Conservation (phyloP, 495 filamentous ascomycete species). For the Aspergillus sclerotioniger region DNA sequence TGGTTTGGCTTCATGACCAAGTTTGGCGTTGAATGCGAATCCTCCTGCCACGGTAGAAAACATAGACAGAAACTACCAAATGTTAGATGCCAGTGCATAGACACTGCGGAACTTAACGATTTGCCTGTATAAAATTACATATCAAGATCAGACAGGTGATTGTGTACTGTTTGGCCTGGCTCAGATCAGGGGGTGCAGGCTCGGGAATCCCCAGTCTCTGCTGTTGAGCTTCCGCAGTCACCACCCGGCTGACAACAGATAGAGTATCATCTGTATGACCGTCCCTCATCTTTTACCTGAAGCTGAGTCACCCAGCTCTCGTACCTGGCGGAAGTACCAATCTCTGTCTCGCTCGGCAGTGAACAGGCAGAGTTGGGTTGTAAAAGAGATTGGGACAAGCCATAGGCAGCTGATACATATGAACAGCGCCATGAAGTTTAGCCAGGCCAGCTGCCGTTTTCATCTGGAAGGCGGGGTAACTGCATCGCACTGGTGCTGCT, state of each 20-base stretch:
- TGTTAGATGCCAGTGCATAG: background rate
- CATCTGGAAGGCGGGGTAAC: too few relatives aligned
- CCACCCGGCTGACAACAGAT: background rate
- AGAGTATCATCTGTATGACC: background rate
- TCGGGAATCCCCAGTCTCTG: background rate
- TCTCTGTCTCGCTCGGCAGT: too few relatives aligned
- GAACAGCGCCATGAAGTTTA: too few relatives aligned
- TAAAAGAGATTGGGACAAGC: too few relatives aligned
- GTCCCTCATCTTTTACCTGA: background rate
- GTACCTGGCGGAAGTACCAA: too few relatives aligned
- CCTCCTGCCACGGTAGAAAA: background rate
- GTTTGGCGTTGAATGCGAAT: background rate
- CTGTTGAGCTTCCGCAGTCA: background rate
- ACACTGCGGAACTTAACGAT: too few relatives aligned
- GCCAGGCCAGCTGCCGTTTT: too few relatives aligned
- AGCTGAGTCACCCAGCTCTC: background rate
- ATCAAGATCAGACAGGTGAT: background rate
- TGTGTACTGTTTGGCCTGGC: background rate
- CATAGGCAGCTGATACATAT: too few relatives aligned
- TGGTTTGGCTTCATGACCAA: background rate
- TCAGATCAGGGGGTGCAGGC: background rate
- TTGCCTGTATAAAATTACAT: background rate
- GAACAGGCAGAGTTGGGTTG: too few relatives aligned
- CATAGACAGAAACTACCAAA: background rate
- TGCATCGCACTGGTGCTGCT: too few relatives aligned